Base-by-base conservation (phyloP, 2,329 filamentous ascomycete species). In the Stagonosporopsis chrysanthemi region DNA sequence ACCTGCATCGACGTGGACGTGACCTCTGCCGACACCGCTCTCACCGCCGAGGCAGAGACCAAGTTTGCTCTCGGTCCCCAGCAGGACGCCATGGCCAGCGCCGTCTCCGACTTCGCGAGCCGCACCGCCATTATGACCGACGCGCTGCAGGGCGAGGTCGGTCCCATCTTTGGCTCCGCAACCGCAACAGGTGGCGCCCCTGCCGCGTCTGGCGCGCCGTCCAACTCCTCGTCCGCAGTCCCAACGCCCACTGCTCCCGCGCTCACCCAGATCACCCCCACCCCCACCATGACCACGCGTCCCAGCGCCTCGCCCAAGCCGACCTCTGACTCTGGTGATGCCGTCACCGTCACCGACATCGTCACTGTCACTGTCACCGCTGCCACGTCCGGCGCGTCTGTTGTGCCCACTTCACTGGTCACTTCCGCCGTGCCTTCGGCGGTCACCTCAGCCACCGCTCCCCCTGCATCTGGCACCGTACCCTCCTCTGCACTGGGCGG, bases 1-100 rank as follows among this genome's bases (percentile, higher is more conserved):
- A 82, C 82, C 19, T 88, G 85, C 63, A 83, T 80, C 60, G 82
- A 86, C 70, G 76, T 87, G 45, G 78, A 82, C 36, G 74, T 84
- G 7, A 41, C 56, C 6, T 66, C 67, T 19, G 33, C 45, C 38
- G 77, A 80, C 63, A 60, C 68, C 7, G 66, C 65, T 2, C 47
- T 69, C 53, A 57, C 63, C 26, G 43, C 61, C 8, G 50, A 56
- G 3, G 54, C 67, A 12, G 59, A 67, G 29, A 28, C 54, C 5
- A 59, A 66, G 50, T 68, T 58, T 40, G 60, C 61, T 24, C 65
- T 77, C 36, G 72, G 60, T 22, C 50, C 54, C 14, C 79, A 80
- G 63, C 78, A 80, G 49, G 79, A 81, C 57, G 77, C 77, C 11
- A 76, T 77, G 64, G 67, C 72, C 15, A 63, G 62, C 7, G 80